Conservation (phyloP, 176 grass and related monocot genomes). For the Triticum dicoccoides region DNA sequence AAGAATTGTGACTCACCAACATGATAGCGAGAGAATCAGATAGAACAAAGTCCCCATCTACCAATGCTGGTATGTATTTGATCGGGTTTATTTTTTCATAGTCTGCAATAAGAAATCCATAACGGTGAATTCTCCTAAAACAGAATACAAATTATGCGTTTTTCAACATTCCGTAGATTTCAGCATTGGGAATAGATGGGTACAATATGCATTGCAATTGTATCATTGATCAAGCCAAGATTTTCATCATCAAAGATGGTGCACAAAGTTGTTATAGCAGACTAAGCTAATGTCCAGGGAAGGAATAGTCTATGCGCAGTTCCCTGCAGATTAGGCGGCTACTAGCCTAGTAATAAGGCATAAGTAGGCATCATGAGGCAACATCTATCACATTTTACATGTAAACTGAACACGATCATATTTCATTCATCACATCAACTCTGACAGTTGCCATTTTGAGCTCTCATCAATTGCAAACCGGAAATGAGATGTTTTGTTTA, state of each 20-base stretch:
- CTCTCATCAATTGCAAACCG: background rate
- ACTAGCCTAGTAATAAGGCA: background rate
- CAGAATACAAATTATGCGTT: background rate
- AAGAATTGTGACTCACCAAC: constrained; percentile 43
- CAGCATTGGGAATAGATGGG: background rate
- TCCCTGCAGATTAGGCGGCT: background rate
- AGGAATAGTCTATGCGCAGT: background rate
- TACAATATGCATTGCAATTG: background rate
- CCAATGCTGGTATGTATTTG: constrained; percentile 71
- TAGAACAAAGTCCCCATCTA: constrained; percentile 67
- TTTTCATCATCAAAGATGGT: constrained; percentile 1
- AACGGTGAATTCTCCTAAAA: background rate
- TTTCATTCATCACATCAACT: background rate
- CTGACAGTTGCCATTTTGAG: background rate
- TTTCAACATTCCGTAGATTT: background rate
- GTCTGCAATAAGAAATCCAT: constrained; percentile 39
- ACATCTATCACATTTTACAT: background rate
- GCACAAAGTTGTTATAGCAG: background rate
- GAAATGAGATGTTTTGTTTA: background rate
- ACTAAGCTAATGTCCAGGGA: background rate
- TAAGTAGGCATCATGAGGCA: background rate
- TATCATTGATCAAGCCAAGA: background rate
- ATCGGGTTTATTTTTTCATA: constrained; percentile 88
- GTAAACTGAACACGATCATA: background rate
- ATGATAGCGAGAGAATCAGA: constrained; percentile 74